Conservation (phyloP, 148 eudicot species). For the Camellia lanceoleosa region DNA sequence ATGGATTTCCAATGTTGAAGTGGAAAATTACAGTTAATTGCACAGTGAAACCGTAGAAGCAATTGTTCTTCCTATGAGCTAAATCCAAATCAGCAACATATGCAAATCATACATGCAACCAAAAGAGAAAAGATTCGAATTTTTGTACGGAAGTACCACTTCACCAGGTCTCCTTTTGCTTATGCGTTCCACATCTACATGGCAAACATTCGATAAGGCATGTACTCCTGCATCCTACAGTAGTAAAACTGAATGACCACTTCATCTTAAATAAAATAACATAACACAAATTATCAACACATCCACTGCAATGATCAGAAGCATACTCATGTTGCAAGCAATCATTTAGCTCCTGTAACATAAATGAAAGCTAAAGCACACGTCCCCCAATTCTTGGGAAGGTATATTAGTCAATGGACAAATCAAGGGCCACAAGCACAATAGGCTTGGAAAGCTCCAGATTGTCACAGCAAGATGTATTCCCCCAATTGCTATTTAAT, state of each 20-base stretch:
- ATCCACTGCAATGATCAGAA: background rate
- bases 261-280: background rate
- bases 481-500: background rate
- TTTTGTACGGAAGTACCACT: constrained; percentile 48
- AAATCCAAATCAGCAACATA: constrained; percentile 3
- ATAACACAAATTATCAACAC: background rate
- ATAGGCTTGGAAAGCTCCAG: no score
- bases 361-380: background rate
- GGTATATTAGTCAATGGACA: background rate
- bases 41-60: background rate
- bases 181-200: constrained; percentile 88
- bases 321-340: background rate
- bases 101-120: background rate
- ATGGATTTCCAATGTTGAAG: background rate
- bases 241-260: background rate
- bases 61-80: background rate
- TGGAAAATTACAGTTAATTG: background rate
- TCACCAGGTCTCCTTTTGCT: constrained; percentile 98
- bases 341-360: background rate
- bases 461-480: background rate
- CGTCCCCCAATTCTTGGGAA: background rate
- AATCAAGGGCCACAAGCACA: background rate
- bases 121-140: background rate
- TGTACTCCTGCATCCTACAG: constrained; percentile 97
- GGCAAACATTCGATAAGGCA: constrained; percentile 95